Evolutionary conservation across 2,329 filamentous ascomycete species (phyloP).

Genomic region (Samsoniella hepiali): DNA sequence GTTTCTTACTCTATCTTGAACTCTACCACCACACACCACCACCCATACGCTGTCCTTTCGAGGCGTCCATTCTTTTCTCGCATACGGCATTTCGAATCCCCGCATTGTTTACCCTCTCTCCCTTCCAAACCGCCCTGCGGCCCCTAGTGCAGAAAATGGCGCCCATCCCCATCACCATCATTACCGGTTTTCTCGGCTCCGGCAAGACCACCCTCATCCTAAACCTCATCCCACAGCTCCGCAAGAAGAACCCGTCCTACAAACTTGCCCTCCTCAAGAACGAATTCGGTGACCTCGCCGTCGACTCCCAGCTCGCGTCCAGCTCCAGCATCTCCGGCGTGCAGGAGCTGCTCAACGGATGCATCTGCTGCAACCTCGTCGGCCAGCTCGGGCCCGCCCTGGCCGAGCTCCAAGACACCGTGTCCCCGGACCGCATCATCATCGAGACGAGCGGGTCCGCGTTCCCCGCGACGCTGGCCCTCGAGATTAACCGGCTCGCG

Average conservation of each 20-base stretch:
- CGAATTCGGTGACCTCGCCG: conserved; percentile 91
- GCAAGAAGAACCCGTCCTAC: conserved; percentile 68
- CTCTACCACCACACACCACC: neutral
- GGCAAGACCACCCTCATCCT: conserved; percentile 96
- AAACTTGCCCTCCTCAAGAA: conserved; percentile 94
- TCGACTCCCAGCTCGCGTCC: conserved; percentile 88
- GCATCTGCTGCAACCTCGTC: conserved; percentile 98
- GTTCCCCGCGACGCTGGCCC: conserved; percentile 82
- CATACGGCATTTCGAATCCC: neutral
- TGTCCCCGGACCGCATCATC: conserved; percentile 76
- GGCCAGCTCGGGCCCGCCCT: conserved; percentile 84
- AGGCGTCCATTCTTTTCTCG: neutral
- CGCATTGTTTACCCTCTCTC: neutral
- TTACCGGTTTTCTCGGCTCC: conserved; percentile 93
- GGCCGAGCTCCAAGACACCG: conserved; percentile 59
- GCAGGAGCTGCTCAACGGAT: conserved; percentile 90
- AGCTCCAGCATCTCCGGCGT: conserved; percentile 83
- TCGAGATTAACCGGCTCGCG: conserved; percentile 80
- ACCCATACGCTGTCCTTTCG: neutral
- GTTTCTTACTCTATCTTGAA: neutral
- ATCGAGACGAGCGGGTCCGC: conserved; percentile 90
- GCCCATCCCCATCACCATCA: conserved; percentile 84
- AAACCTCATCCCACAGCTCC: conserved; percentile 87
- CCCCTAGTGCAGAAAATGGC: conserved; percentile 43
- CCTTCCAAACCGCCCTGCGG: neutral